phyloP scores from a whole-genome alignment of 257 asterid genomes.

The Ligustrum vulgare region DNA sequence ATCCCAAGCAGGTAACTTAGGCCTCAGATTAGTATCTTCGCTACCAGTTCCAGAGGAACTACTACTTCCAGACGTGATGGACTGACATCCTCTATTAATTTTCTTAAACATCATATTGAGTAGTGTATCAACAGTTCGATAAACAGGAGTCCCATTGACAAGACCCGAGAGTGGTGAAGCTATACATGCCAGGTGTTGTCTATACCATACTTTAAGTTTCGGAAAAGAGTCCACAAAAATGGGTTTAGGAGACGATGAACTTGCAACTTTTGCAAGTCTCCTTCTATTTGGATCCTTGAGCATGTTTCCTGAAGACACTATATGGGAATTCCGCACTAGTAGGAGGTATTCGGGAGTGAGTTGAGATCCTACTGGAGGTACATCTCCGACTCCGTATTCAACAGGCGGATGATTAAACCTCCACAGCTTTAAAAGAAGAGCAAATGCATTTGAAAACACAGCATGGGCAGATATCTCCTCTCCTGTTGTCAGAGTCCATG shows the following conservation, averaged over 20 bases:
- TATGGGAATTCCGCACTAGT: slow-evolving; percentile 71
- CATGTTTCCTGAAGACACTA: slow-evolving; percentile 54
- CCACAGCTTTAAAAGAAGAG: slow-evolving; percentile 91
- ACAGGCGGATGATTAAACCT: slow-evolving; percentile 94
- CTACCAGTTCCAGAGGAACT: slow-evolving; percentile 69
- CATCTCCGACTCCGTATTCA: slow-evolving; percentile 90
- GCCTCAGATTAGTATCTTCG: slow-evolving; percentile 65
- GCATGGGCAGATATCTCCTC: slow-evolving; percentile 84
- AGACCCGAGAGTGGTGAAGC: slow-evolving; percentile 95
- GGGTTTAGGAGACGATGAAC: slow-evolving; percentile 67
- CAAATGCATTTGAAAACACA: slow-evolving; percentile 94
- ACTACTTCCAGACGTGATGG: slow-evolving; percentile 81
- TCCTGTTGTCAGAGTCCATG: slow-evolving; percentile 72
- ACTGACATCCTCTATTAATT: slow-evolving; percentile 60
- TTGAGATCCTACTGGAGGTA: slow-evolving; percentile 92
- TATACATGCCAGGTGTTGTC: slow-evolving; percentile 92
- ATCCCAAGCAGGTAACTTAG: slow-evolving; percentile 96
- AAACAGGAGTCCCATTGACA: slow-evolving; percentile 77
- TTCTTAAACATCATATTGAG: slow-evolving; percentile 87
- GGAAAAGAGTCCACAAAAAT: slow-evolving; percentile 96
- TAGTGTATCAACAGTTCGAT: slow-evolving; percentile 71
- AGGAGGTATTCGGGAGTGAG: slow-evolving; percentile 93
- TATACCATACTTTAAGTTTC: slow-evolving; percentile 89
- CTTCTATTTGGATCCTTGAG: slow-evolving; percentile 77
- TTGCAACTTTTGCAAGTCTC: slow-evolving; percentile 76